phyloP scores from a whole-genome alignment of 78 protist genomes.

The Dictyostelium intermedium region DNA sequence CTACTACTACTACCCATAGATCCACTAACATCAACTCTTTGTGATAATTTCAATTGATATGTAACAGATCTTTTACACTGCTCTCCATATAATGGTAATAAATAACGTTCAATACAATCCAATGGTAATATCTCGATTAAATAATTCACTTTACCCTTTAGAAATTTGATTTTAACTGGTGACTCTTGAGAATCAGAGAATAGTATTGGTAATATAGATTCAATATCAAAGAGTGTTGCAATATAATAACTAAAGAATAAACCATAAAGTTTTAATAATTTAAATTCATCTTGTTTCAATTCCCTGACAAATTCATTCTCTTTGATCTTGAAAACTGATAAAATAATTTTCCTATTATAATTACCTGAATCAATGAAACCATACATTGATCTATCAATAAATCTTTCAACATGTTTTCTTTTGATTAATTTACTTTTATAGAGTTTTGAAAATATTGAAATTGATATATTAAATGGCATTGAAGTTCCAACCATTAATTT shows the following conservation, averaged over 20 bases:
- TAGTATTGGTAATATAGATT: background rate
- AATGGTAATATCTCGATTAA: background rate
- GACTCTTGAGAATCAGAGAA: background rate
- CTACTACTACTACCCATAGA: background rate
- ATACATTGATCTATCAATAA: background rate
- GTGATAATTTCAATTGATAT: background rate
- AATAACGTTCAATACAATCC: background rate
- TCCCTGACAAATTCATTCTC: background rate
- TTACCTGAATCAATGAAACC: background rate
- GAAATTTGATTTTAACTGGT: background rate
- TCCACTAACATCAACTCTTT: background rate
- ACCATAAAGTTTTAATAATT: background rate
- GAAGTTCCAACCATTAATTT: background rate
- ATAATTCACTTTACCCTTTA: background rate
- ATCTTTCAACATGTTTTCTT: background rate
- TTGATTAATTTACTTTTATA: background rate
- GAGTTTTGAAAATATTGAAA: background rate
- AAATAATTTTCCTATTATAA: background rate
- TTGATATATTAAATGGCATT: background rate
- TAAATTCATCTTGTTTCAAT: conserved; percentile 1
- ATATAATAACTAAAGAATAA: background rate
- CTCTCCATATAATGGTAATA: background rate
- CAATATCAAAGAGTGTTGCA: background rate
- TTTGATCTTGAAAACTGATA: background rate
- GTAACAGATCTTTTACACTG: background rate